Evolutionary conservation across 805 yeast species (phyloP), one percentile per base, ranked within the genome.

Genomic region (Candida maesae): DNA sequence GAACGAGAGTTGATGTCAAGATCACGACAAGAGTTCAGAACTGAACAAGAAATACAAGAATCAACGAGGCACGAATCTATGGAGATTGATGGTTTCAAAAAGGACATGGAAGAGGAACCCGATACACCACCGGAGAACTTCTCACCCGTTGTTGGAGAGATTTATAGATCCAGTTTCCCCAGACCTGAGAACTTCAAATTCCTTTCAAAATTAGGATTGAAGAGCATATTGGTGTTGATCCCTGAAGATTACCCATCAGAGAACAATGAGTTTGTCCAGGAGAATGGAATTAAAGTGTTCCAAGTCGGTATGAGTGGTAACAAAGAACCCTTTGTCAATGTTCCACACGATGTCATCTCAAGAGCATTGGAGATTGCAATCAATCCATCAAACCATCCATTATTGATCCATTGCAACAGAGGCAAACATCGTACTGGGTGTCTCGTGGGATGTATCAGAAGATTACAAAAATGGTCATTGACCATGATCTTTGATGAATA

Each of bases 381-480:
- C 13, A 73, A 93, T 55, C 96, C 97, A 0, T 79, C 60, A 17
- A 91, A 93, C 62, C 98, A 89, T 44, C 99, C 99, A 2, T 69
- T 93, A 11, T 67, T 93, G 48, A 86, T 93, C 33, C 99, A 93
- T 62, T 93, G 99, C 65, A 93, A 93, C 64, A 69, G 96, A 44
- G 99, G 99, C 10, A 93, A 91, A 61, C 99, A 93, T 61, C 73
- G 99, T 52, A 93, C 99, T 0, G 99, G 99, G 0, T 93, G 98
- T 61, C 70, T 93, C 13, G 90, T 93, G 23, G 99, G 99, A 3
- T 91, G 96, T 57, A 71, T 93, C 25, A 67, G 99, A 45, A 71
- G 93, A 53, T 65, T 90, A 39, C 98, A 91, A 58, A 79, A 81
- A 45, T 93, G 99, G 99, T 82, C 95, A 2, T 64, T 89, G 48